Evolutionary conservation across 2,329 filamentous ascomycete species (phyloP).

Genomic region (Alternaria triticimaculans): DNA sequence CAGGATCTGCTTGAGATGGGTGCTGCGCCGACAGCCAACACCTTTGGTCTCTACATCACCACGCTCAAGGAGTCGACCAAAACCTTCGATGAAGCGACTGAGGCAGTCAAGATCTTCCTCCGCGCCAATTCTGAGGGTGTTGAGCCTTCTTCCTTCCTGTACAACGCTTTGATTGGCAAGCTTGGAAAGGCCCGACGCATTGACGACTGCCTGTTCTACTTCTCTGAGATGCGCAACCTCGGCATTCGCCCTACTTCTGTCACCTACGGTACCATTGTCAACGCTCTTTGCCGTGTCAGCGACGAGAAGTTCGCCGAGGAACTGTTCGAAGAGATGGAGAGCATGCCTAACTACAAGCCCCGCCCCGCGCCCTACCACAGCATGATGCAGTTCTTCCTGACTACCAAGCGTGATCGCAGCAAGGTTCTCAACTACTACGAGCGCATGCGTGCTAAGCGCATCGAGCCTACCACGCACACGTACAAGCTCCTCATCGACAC

Average conservation of each 20-base stretch:
- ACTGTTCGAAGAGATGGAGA: slow-evolving; percentile 98
- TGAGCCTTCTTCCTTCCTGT: slow-evolving; percentile 93
- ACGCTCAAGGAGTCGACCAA: slow-evolving; percentile 96
- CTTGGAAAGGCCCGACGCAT: slow-evolving; percentile 97
- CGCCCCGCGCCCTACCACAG: slow-evolving; percentile 97
- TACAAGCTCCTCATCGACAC: slow-evolving; percentile 98
- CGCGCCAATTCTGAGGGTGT: slow-evolving; percentile 92
- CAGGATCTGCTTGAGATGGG: slow-evolving; percentile 91
- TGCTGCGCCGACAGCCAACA: slow-evolving; percentile 91
- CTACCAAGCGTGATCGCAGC: slow-evolving; percentile 91
- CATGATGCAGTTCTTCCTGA: slow-evolving; percentile 99
- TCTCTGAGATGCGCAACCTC: slow-evolving; percentile 92
- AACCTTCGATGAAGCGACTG: slow-evolving; percentile 96
- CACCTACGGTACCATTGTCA: slow-evolving; percentile 97
- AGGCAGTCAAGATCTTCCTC: slow-evolving; percentile 97
- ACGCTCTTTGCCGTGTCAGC: slow-evolving; percentile 93
- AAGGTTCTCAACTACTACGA: slow-evolving; percentile 96
- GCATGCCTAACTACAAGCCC: slow-evolving; percentile 98
- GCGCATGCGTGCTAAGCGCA: slow-evolving; percentile 86
- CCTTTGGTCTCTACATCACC: slow-evolving; percentile 98
- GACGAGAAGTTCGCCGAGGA: slow-evolving; percentile 98
- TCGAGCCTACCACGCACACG: slow-evolving; percentile 91
- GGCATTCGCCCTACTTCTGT: slow-evolving; percentile 96
- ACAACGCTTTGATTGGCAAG: slow-evolving; percentile 98
- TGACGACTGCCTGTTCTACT: slow-evolving; percentile 97